A percentile compares a stretch with the other conserved stretches of the same genome.
Evolutionary conservation across 2,329 filamentous ascomycete genomes (phyloP).

Genomic region (Chaetomium olivaceum): DNA sequence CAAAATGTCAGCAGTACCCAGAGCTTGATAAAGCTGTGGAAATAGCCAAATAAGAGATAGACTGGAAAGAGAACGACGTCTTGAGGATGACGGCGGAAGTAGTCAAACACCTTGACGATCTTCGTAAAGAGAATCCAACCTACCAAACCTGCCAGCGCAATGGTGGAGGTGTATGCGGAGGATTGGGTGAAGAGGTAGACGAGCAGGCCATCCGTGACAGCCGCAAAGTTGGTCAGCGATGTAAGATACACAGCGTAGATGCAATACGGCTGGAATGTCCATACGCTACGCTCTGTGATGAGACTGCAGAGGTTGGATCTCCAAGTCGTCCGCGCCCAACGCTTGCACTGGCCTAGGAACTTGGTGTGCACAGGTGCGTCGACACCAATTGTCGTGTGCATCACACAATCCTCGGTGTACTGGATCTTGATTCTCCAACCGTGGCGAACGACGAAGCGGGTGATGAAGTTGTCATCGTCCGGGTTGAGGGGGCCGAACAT

Average conservation of each 20-base stretch:
- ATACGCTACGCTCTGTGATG: conserved; percentile 41
- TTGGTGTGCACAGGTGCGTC: conserved; percentile 36
- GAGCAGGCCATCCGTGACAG: conserved; percentile 52
- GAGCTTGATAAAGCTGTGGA: conserved; percentile 59
- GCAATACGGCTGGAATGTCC: conserved; percentile 50
- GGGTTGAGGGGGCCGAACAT: conserved; percentile 48
- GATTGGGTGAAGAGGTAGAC: conserved; percentile 35
- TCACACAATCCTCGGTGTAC: conserved; percentile 46
- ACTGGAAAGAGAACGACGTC: conserved; percentile 54
- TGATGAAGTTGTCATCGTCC: conserved; percentile 65
- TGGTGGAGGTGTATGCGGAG: conserved; percentile 2
- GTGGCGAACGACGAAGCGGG: conserved; percentile 51
- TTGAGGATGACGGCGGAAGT: conserved; percentile 52
- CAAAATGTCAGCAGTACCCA: conserved; percentile 56
- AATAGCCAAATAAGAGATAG: conserved; percentile 57
- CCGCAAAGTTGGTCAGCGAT: conserved; percentile 56
- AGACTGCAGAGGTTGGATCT: conserved; percentile 56
- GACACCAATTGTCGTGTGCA: conserved; percentile 56
- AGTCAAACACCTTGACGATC: conserved; percentile 55
- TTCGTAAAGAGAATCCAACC: conserved; percentile 58
- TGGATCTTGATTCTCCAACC: conserved; percentile 59
- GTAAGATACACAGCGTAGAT: conserved; percentile 58
- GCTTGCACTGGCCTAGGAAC: conserved; percentile 54
- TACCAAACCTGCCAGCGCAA: conserved; percentile 27
- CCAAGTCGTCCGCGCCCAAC: conserved; percentile 61